Percentiles rank a stretch among this genome's conserved stretches.
Conservation (phyloP, 2,329 filamentous ascomycete genomes). For the Venturia aucupariae region DNA sequence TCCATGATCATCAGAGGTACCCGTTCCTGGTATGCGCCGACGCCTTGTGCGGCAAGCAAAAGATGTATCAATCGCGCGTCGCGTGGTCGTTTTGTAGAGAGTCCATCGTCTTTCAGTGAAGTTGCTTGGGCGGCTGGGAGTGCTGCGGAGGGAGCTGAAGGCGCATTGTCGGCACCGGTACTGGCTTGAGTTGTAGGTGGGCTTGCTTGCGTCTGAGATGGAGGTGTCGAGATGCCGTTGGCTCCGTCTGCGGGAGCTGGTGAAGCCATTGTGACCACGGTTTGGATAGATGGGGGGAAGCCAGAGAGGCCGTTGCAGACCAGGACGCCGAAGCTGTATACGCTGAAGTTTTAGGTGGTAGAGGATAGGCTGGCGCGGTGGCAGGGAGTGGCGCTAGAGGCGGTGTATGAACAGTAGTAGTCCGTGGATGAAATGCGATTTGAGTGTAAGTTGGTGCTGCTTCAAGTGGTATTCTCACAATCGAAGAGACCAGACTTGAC, state of each 20-base stretch:
- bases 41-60: conserved; percentile 68
- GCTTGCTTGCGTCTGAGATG: conserved; percentile 22
- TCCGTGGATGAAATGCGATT: no score
- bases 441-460: no score
- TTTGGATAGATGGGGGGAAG: not conserved
- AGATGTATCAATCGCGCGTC: conserved; percentile 74
- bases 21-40: conserved; percentile 70
- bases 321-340: not conserved
- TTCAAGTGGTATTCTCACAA: no score
- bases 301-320: no score
- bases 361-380: no score
- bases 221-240: conserved; percentile 32
- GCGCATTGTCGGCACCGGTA: conserved; percentile 12
- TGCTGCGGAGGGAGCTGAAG: conserved; percentile 16
- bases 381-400: not conserved
- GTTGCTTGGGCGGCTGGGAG: conserved; percentile 24
- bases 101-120: conserved; percentile 26
- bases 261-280: conserved; percentile 26
- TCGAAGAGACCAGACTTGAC: no score
- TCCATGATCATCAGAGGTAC: conserved; percentile 76
- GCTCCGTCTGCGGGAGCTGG: conserved; percentile 26
- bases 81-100: conserved; percentile 42
- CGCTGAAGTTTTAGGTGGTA: not conserved
- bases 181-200: conserved; percentile 15
- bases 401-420: no score